Evolutionary conservation across 1,284 basidiomycete species (phyloP).

Genomic region (Laetiporus sulphureus): DNA sequence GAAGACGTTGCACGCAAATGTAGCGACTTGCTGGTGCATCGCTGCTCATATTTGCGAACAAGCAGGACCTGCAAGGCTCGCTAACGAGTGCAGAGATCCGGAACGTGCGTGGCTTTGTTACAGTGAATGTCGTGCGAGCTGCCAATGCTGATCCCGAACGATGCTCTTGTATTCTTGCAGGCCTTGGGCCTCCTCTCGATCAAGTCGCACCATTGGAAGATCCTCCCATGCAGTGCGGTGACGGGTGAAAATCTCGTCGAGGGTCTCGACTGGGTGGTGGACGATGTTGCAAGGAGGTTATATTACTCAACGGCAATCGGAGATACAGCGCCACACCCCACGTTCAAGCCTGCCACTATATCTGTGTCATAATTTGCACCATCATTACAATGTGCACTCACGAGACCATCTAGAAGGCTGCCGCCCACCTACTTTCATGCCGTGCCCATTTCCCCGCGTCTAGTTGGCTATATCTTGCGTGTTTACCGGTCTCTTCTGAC

Average conservation of each 20-base stretch:
- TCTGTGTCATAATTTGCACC: no score
- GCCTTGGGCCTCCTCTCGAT: slow-evolving; percentile 72
- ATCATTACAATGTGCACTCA: no score
- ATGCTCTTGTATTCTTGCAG: slow-evolving; percentile 26
- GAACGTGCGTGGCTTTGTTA: slow-evolving; percentile 56
- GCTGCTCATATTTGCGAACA: slow-evolving; percentile 97
- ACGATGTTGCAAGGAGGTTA: slow-evolving; percentile 78
- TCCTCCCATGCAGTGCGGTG: slow-evolving; percentile 88
- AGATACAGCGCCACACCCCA: slow-evolving; percentile 1
- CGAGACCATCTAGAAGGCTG: no score
- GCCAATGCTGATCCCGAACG: slow-evolving; percentile 4
- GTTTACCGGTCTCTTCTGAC: no score
- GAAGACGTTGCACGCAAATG: neutral
- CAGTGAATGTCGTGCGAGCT: slow-evolving; percentile 9
- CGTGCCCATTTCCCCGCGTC: no score
- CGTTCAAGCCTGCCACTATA: no score
- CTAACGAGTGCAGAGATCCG: slow-evolving; percentile 81
- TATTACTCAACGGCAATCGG: slow-evolving; percentile 44
- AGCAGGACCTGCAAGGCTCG: slow-evolving; percentile 91
- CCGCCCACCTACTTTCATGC: no score
- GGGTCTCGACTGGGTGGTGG: slow-evolving; percentile 93
- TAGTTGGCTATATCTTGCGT: no score
- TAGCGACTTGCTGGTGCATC: slow-evolving; percentile 92
- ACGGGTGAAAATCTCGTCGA: slow-evolving; percentile 81
- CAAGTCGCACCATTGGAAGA: slow-evolving; percentile 85